Conservation (phyloP, 1,284 basidiomycete species). For the Cutaneotrichosporon spelunceum region DNA sequence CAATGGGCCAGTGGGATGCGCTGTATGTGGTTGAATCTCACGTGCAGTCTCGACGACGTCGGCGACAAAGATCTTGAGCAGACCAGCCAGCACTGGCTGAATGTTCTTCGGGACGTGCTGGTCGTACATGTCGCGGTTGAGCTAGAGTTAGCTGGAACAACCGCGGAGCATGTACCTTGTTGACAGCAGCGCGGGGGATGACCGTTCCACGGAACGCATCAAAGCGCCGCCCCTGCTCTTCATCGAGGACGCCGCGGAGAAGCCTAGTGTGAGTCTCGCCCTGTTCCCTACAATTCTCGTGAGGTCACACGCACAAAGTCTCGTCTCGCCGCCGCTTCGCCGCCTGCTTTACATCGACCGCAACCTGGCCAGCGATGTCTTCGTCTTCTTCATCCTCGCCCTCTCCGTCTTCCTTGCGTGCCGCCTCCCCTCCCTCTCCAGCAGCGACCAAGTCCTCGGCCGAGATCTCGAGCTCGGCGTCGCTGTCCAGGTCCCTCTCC, state of each 20-base stretch:
- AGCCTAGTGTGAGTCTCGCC: conserved; percentile 22
- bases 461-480: conserved; percentile 25
- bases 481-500: conserved; percentile 16
- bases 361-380: conserved; percentile 6
- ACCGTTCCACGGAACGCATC: conserved; percentile 40
- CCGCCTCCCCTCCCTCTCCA: conserved; percentile 10
- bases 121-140: conserved; percentile 44
- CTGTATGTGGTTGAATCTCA: conserved; percentile 36
- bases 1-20: conserved; percentile 37
- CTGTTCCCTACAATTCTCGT: conserved; percentile 6
- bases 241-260: conserved; percentile 39
- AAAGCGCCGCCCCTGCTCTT: conserved; percentile 42
- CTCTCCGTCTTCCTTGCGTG: conserved; percentile 22
- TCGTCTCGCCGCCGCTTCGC: conserved; percentile 20
- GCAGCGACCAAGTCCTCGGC: conserved; percentile 29
- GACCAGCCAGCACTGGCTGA: conserved; percentile 36
- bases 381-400: conserved; percentile 27
- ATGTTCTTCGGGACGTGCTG: conserved; percentile 37
- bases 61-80: conserved; percentile 48
- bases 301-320: conserved; percentile 16
- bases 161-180: conserved; percentile 27
- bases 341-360: conserved; percentile 17
- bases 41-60: conserved; percentile 44
- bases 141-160: conserved; percentile 25
- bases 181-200: conserved; percentile 38